A percentile compares a stretch with the other conserved stretches of the same genome.
Conservation (phyloP, 257 asterid genomes). For the Parsonsia alboflavescens region DNA sequence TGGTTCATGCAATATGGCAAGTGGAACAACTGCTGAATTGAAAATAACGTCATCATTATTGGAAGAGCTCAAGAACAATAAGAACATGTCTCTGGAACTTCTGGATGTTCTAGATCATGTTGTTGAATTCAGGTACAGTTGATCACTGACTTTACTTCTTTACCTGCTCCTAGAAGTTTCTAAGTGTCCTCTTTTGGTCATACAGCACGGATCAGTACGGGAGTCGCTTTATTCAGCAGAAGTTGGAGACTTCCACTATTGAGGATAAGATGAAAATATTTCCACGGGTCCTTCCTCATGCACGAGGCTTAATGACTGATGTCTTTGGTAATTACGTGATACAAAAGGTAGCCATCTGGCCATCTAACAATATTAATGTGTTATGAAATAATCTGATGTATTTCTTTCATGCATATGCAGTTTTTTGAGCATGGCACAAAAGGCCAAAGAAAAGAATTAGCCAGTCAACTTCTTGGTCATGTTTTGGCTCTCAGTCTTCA, state of each 20-base stretch:
- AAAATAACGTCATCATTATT: slow-evolving; percentile 37
- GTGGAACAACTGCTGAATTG: slow-evolving; percentile 39
- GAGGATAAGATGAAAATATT: slow-evolving; percentile 73
- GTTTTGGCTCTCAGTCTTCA: slow-evolving; percentile 86
- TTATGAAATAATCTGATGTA: slow-evolving; percentile 8
- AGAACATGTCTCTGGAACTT: slow-evolving; percentile 60
- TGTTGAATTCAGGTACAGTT: slow-evolving; percentile 68
- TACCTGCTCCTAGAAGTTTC: slow-evolving; percentile 3
- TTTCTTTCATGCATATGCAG: slow-evolving; percentile 35
- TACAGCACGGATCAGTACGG: slow-evolving; percentile 85
- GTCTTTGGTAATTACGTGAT: slow-evolving; percentile 90
- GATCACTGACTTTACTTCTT: slow-evolving; percentile 1
- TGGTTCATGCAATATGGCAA: slow-evolving; percentile 31
- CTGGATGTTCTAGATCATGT: slow-evolving; percentile 57
- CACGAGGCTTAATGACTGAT: slow-evolving; percentile 67
- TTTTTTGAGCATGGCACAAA: slow-evolving; percentile 87
- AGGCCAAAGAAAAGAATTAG: slow-evolving; percentile 69
- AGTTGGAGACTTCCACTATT: slow-evolving; percentile 65
- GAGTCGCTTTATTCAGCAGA: slow-evolving; percentile 92
- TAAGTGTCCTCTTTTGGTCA: slow-evolving; percentile 12
- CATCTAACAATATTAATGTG: background rate
- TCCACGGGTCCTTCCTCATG: slow-evolving; percentile 59
- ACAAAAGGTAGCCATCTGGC: slow-evolving; percentile 58
- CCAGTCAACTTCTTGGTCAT: slow-evolving; percentile 65
- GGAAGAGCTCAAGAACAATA: slow-evolving; percentile 65